A percentile compares a stretch with the other conserved stretches of the same genome.
phyloP scores from a whole-genome alignment of 2,329 filamentous ascomycete species.

The Claviceps paspali region DNA sequence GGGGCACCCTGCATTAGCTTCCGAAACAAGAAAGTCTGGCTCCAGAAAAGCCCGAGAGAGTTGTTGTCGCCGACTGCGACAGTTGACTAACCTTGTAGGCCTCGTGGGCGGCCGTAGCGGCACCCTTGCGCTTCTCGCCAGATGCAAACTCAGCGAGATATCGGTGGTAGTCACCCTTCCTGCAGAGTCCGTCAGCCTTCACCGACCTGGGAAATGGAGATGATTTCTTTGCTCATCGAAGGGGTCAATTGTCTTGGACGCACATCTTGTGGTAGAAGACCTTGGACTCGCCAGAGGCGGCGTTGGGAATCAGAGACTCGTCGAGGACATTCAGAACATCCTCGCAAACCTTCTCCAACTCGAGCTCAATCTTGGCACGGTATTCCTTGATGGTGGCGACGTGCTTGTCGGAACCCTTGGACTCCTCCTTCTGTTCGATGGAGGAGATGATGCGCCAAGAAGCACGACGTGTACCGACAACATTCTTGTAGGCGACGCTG shows the following conservation, averaged over 20 bases:
- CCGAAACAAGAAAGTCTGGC: slow-evolving; percentile 3
- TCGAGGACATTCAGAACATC: slow-evolving; percentile 94
- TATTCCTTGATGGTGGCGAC: slow-evolving; percentile 89
- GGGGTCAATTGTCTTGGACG: slow-evolving; percentile 16
- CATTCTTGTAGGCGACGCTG: slow-evolving; percentile 99
- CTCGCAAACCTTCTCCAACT: slow-evolving; percentile 96
- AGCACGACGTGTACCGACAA: slow-evolving; percentile 92
- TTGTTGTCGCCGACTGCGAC: too few relatives aligned
- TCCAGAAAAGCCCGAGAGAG: background rate
- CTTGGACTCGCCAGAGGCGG: slow-evolving; percentile 94
- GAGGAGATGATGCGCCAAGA: slow-evolving; percentile 99
- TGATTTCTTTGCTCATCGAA: background rate
- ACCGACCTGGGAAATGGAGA: background rate
- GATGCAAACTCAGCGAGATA: slow-evolving; percentile 89
- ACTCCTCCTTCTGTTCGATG: slow-evolving; percentile 99
- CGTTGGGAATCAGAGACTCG: slow-evolving; percentile 85
- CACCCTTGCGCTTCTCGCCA: slow-evolving; percentile 81
- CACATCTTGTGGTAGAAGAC: slow-evolving; percentile 99
- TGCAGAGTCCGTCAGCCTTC: slow-evolving; percentile 22
- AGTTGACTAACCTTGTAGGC: slow-evolving; percentile 74
- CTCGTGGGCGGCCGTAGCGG: slow-evolving; percentile 77
- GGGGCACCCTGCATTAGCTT: slow-evolving; percentile 1
- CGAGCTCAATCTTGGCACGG: slow-evolving; percentile 93
- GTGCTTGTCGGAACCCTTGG: slow-evolving; percentile 93
- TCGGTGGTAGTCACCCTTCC: slow-evolving; percentile 96